phyloP scores from a whole-genome alignment of 176 grass and related monocot genomes.

The Luzula sylvatica region DNA sequence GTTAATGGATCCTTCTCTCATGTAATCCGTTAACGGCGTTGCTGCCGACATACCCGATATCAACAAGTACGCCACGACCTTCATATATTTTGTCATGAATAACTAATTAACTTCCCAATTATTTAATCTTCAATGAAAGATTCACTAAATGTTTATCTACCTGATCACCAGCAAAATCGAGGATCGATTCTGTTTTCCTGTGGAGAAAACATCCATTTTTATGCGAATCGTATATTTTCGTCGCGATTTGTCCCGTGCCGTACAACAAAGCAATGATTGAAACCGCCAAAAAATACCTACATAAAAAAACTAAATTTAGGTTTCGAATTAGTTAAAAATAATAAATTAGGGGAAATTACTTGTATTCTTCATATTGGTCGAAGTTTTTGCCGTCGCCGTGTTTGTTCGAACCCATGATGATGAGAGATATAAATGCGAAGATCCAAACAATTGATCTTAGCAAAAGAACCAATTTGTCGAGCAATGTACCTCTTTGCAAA shows the following conservation, averaged over 20 bases:
- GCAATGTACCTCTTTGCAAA: conserved; percentile 37
- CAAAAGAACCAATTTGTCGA: conserved; percentile 25
- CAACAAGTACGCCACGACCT: conserved; percentile 43
- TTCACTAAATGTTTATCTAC: conserved; percentile 11
- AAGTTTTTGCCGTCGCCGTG: conserved; percentile 51
- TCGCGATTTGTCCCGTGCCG: conserved; percentile 37
- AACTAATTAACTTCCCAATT: too few relatives aligned
- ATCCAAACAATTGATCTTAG: conserved; percentile 35
- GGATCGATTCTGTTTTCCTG: conserved; percentile 16
- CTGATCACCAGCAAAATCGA: conserved; percentile 79
- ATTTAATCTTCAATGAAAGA: background rate
- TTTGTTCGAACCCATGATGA: conserved; percentile 57
- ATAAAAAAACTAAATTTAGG: background rate
- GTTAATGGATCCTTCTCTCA: conserved; percentile 33
- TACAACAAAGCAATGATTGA: conserved; percentile 53
- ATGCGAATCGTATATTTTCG: conserved; percentile 29
- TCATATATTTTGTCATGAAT: background rate
- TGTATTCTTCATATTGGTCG: conserved; percentile 45
- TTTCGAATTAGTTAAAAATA: background rate
- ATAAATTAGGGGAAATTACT: background rate
- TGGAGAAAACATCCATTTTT: conserved; percentile 27
- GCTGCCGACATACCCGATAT: conserved; percentile 41
- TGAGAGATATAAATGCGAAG: conserved; percentile 54
- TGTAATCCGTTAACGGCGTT: conserved; percentile 60
- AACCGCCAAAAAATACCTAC: conserved; percentile 56